Base-by-base conservation (phyloP, 495 filamentous ascomycete genomes). In the Aspergillus homomorphus region DNA sequence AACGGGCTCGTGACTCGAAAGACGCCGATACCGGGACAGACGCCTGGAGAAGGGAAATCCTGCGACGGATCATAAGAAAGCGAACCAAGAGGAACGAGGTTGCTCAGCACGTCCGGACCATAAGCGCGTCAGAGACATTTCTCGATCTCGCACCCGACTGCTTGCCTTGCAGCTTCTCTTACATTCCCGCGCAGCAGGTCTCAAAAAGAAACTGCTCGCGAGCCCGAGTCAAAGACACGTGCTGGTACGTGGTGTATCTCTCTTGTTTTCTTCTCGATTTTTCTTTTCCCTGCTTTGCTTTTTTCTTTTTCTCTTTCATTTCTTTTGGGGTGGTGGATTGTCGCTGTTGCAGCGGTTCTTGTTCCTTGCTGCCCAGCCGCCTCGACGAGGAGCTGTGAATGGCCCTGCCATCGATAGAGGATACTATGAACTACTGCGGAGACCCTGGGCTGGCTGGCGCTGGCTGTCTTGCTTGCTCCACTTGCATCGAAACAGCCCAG, bases 111-210 rank as follows among this genome's bases (percentile, higher is more conserved):
- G 46, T 30, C 58, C 48, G 20, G 56, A 16, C 48, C 48, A 28
- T 21, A 6, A 52, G 54, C 38, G 43, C 33, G 33, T 57, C 54
- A 62, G 59, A 62, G 57, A 65, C 63, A 60, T 56, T 58, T 43
- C 60, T 38, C 33, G 33, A 38, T 38, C 33, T 38, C 33, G 53
- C 61, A 48, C 50, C 54, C 58, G 48, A 52, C 33, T 55, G 33
- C 56, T 61, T 63, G 60, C 64, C 64, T 66, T 66, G 64, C 64
- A 63, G 60, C 52, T 57, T 62, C 53, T 62, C 56, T 62, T 60
- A 60, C 59, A 59, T 62, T 61, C 58, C 56, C 59, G 58, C 62
- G 58, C 62, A 59, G 59, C 58, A 62, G 59, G 63, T 62, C 54
- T 62, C 59, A 60, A 56, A 53, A 50, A 52, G 58, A 61, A 59